Base-by-base conservation (phyloP, 352 stramenopile species). In the Phytophthora fragariaefolia region DNA sequence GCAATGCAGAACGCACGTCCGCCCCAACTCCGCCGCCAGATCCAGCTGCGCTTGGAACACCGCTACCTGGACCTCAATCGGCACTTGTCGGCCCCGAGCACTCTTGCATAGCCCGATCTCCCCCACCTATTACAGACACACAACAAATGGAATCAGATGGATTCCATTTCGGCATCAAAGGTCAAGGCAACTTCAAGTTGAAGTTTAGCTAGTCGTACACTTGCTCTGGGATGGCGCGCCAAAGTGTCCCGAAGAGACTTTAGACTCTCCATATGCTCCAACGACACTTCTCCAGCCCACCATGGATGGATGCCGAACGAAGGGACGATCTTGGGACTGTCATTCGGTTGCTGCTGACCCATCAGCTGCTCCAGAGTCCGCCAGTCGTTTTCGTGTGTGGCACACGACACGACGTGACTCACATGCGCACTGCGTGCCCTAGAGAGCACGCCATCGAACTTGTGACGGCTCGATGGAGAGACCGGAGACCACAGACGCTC, bases 71-170 rank as follows among this genome's bases (percentile, higher is more conserved):
- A 87, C 54, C 4, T 66, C 55, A 6, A 73, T 2, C 1, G 80
- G 73, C 7, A 93, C 79, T 12, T 74, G 51, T 18, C 69, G 74
- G 0, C 87, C 87, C 24, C 82, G 74, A 22, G 57, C 62, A 38
- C 73, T 92, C 56, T 93, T 93, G 59, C 87, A 95, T 12, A 95
- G 48, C 0, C 87, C 87, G 63, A 95, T 93, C 59, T 95, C 87
- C 0, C 87, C 87, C 2, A 95, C 49, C 84, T 92, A 50, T 30
- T n/a, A n/a, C n/a, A n/a, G n/a, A 43, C 42, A 60, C 3, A 66
- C 10, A 74, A 22, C 17, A 24, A 52, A 49, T 3, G 26, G 30
- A 6, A 50, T 10, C 27, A 20, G 2, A 36, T 42, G 18, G 18
- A 53, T 47, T 36, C n/a, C 3, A 43, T 13, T 22, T 46, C 38